These are phyloP conservation scores for Mollisiaceae sp. DNA, from an alignment of 2,329 filamentous ascomycete genomes.

Conservation along the genomic window DNA sequence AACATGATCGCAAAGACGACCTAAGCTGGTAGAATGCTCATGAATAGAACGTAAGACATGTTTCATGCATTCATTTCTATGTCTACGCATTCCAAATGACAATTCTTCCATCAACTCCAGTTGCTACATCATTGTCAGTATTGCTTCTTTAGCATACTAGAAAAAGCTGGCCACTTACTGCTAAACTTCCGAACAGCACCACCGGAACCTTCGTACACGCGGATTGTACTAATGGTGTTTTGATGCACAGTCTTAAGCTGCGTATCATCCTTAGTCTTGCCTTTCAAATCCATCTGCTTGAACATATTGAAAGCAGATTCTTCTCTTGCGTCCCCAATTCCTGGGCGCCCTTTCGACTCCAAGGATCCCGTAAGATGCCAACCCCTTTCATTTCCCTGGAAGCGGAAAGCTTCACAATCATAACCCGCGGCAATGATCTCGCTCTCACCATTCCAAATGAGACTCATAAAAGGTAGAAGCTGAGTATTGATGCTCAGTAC, in stretches of 20 bases:
- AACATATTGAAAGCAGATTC: conserved; percentile 99
- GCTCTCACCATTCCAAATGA: conserved; percentile 89
- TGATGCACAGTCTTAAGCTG: conserved; percentile 95
- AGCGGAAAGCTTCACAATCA: conserved; percentile 87
- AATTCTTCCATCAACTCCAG: conserved; percentile 81
- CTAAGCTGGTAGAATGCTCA: not conserved
- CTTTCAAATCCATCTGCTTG: conserved; percentile 97
- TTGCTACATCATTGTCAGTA: conserved; percentile 57
- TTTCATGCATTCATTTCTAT: conserved; percentile 25
- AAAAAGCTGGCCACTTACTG: conserved; percentile 63
- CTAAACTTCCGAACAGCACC: conserved; percentile 78
- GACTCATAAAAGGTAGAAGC: conserved; percentile 86
- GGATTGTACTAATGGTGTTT: conserved; percentile 89
- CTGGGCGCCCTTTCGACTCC: conserved; percentile 65
- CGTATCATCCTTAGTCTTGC: conserved; percentile 88
- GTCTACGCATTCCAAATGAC: conserved; percentile 75
- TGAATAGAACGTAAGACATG: conserved; percentile 23
- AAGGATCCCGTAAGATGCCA: conserved; percentile 86
- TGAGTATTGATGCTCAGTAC: conserved; percentile 90
- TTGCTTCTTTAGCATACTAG: conserved; percentile 37
- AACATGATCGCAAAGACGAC: not conserved
- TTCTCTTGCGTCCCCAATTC: conserved; percentile 63
- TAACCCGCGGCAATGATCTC: conserved; percentile 97
- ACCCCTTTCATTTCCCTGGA: conserved; percentile 76
- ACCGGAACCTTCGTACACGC: conserved; percentile 72